Conservation (phyloP, 75 land plant species). For the Sequoia sempervirens region DNA sequence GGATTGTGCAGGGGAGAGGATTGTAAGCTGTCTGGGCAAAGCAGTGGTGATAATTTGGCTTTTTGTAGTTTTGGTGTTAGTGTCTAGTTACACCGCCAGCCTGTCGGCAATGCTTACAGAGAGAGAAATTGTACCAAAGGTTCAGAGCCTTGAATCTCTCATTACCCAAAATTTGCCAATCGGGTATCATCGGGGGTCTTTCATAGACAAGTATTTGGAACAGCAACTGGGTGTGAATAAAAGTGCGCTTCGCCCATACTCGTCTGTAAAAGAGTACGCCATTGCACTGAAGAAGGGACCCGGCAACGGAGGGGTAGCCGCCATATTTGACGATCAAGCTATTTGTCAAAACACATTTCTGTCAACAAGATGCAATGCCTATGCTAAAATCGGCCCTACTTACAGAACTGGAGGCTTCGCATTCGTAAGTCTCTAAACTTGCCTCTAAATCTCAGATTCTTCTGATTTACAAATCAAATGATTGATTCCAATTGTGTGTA, state of each 20-base stretch:
- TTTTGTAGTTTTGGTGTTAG: slow-evolving; percentile 13
- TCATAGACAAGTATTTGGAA: slow-evolving; percentile 25
- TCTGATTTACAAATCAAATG: background rate
- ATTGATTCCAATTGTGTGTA: no score
- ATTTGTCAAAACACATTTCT: slow-evolving; percentile 23
- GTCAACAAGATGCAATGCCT: slow-evolving; percentile 10
- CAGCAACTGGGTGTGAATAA: slow-evolving; percentile 18
- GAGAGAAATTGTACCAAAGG: slow-evolving; percentile 23
- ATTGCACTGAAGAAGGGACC: slow-evolving; percentile 27
- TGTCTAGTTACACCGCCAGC: slow-evolving; percentile 46
- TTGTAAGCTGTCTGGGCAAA: slow-evolving; percentile 16
- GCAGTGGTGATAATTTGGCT: slow-evolving; percentile 20
- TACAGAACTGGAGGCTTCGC: slow-evolving; percentile 20
- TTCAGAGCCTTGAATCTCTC: slow-evolving; percentile 20
- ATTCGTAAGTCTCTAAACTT: slow-evolving; percentile 12
- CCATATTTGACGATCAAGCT: slow-evolving; percentile 22
- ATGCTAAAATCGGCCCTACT: slow-evolving; percentile 6
- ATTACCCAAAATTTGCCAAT: slow-evolving; percentile 10
- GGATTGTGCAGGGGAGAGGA: slow-evolving; percentile 15
- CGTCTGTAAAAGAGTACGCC: slow-evolving; percentile 19
- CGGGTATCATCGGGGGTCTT: slow-evolving; percentile 41
- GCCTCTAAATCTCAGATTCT: background rate
- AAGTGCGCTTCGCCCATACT: slow-evolving; percentile 12
- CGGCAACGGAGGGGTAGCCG: slow-evolving; percentile 24
- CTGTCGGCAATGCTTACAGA: slow-evolving; percentile 50